Percentiles rank a stretch among this genome's conserved stretches.
Conservation (phyloP, 768 basidiomycete species). For the Lactarius evosmus region DNA sequence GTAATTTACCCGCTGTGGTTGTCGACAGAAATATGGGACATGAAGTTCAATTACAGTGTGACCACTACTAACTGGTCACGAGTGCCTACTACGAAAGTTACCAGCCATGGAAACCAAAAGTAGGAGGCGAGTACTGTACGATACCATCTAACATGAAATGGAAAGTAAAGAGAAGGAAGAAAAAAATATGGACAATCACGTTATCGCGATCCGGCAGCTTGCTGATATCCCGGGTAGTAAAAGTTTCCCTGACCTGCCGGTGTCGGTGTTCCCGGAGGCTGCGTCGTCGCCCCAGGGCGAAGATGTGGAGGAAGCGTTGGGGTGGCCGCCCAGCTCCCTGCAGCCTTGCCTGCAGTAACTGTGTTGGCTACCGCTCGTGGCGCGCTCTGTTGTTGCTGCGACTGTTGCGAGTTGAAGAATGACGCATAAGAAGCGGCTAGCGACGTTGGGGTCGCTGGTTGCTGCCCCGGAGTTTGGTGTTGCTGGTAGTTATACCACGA, state of each 20-base stretch:
- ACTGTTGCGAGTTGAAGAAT: constrained; percentile 38
- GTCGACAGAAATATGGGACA: not conserved
- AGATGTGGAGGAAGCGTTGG: constrained; percentile 45
- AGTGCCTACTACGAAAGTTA: constrained; percentile 1
- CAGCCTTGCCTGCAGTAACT: constrained; percentile 36
- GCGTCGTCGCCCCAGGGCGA: constrained; percentile 29
- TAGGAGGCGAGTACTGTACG: constrained; percentile 14
- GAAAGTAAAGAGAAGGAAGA: not conserved
- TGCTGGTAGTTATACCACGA: constrained; percentile 45
- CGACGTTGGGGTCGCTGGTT: constrained; percentile 35
- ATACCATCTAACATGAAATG: constrained; percentile 17
- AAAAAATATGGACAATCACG: not conserved
- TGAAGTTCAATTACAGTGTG: constrained; percentile 16
- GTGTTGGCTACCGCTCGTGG: constrained; percentile 55
- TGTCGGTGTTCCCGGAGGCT: constrained; percentile 28
- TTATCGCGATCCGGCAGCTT: constrained; percentile 27
- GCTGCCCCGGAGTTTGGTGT: constrained; percentile 39
- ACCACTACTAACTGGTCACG: constrained; percentile 3
- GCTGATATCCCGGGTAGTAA: constrained; percentile 32
- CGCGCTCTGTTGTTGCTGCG: constrained; percentile 30
- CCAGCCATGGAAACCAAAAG: constrained; percentile 2
- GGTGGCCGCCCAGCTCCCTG: constrained; percentile 31
- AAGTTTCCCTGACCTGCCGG: constrained; percentile 29
- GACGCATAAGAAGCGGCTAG: constrained; percentile 41
- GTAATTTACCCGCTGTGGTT: not conserved